A percentile compares a stretch with the other conserved stretches of the same genome.
These are phyloP conservation scores for Pythium oligandrum DNA, from an alignment of 352 stramenopile genomes.

Conservation along the genomic window DNA sequence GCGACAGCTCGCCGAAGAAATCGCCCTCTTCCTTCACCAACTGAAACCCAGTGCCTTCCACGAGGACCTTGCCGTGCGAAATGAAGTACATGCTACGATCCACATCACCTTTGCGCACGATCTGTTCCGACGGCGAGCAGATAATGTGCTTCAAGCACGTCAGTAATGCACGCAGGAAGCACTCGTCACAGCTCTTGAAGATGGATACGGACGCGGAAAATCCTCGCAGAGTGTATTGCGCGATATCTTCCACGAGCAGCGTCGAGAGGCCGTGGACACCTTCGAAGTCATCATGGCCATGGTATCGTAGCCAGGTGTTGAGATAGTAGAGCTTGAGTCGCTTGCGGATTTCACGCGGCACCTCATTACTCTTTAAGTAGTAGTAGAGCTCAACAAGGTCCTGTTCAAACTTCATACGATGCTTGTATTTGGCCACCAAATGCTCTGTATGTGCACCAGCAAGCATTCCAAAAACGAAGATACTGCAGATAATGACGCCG, in stretches of 20 bases:
- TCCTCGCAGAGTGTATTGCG: slow-evolving; percentile 52
- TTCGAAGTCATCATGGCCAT: slow-evolving; percentile 57
- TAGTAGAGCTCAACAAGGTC: slow-evolving; percentile 59
- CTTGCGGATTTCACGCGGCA: slow-evolving; percentile 41
- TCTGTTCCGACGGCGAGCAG: slow-evolving; percentile 45
- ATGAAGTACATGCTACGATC: slow-evolving; percentile 80
- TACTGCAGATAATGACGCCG: slow-evolving; percentile 51
- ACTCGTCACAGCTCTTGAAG: slow-evolving; percentile 63
- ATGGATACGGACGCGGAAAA: slow-evolving; percentile 62
- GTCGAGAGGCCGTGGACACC: slow-evolving; percentile 51
- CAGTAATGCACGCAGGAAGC: slow-evolving; percentile 55
- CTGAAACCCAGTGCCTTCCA: slow-evolving; percentile 59
- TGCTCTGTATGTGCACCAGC: slow-evolving; percentile 56
- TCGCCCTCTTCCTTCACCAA: slow-evolving; percentile 78
- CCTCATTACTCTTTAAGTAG: slow-evolving; percentile 54
- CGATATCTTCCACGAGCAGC: slow-evolving; percentile 60
- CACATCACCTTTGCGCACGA: slow-evolving; percentile 67
- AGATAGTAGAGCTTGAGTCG: slow-evolving; percentile 62
- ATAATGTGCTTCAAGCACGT: slow-evolving; percentile 66
- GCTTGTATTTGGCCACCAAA: slow-evolving; percentile 63
- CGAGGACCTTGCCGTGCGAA: slow-evolving; percentile 51
- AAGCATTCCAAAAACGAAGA: slow-evolving; percentile 66
- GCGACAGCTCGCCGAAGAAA: slow-evolving; percentile 69
- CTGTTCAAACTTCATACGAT: slow-evolving; percentile 69
- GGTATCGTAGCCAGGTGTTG: slow-evolving; percentile 66